Evolutionary conservation across 1,284 basidiomycete genomes (phyloP).

Genomic region (Ganoderma resinaceum): DNA sequence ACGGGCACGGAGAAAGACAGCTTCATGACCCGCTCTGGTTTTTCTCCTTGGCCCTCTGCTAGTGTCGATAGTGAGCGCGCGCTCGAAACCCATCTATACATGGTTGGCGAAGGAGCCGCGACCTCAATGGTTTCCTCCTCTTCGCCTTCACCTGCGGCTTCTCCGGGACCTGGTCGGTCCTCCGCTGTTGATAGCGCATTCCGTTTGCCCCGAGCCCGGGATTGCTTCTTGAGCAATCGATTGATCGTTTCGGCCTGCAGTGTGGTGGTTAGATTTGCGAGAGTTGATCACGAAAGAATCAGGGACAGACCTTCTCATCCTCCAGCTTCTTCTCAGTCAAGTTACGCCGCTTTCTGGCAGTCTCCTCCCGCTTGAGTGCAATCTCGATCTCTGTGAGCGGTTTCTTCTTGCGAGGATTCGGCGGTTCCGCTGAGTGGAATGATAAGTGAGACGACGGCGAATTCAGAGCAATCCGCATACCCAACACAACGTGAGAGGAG

Average conservation of each 20-base stretch:
- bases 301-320: conserved; percentile 81
- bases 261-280: neutral
- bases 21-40: conserved; percentile 40
- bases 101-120: conserved; percentile 47
- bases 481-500: conserved; percentile 69
- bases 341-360: conserved; percentile 84
- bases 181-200: conserved; percentile 57
- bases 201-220: conserved; percentile 71
- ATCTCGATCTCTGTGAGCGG: conserved; percentile 85
- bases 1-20: conserved; percentile 63
- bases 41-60: conserved; percentile 15
- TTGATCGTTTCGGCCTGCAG: conserved; percentile 86
- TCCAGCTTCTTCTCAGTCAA: conserved; percentile 90
- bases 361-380: conserved; percentile 84
- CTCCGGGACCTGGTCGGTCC: conserved; percentile 47
- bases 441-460: neutral
- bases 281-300: neutral
- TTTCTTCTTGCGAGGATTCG: conserved; percentile 69
- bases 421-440: conserved; percentile 48
- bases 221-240: conserved; percentile 88
- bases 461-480: neutral
- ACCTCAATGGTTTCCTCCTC: conserved; percentile 37
- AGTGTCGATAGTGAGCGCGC: conserved; percentile 37
- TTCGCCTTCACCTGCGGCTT: conserved; percentile 42
- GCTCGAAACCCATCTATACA: conserved; percentile 71